Percentiles rank a stretch among this genome's conserved stretches.
Evolutionary conservation across 2,329 filamentous ascomycete genomes (phyloP).

Genomic region (Huntiella savannae): DNA sequence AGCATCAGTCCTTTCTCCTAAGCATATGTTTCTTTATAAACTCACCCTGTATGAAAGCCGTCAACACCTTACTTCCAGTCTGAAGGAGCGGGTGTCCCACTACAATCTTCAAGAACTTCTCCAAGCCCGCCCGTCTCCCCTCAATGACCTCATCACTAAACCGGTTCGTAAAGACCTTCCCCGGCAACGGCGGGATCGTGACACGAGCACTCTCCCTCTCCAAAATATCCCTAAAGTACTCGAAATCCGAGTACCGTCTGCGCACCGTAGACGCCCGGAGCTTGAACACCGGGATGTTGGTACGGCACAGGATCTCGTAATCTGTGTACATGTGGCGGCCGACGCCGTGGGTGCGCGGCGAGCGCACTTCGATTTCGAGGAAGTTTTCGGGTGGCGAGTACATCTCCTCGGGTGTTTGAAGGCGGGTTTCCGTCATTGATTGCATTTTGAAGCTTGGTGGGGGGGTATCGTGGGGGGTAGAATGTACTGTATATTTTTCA

Average conservation of each 20-base stretch:
- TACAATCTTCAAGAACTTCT: conserved; percentile 93
- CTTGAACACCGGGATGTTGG: conserved; percentile 98
- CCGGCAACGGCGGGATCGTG: conserved; percentile 84
- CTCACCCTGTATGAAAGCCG: conserved; percentile 86
- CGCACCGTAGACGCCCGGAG: conserved; percentile 74
- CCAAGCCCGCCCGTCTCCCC: conserved; percentile 72
- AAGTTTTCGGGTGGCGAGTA: conserved; percentile 98
- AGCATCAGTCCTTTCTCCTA: background rate
- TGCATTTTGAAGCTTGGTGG: conserved; percentile 34
- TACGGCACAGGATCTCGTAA: conserved; percentile 94
- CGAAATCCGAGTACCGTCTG: conserved; percentile 91
- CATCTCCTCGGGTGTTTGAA: conserved; percentile 96
- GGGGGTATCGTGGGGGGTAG: background rate
- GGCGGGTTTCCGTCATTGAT: conserved; percentile 53
- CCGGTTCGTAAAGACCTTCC: conserved; percentile 94
- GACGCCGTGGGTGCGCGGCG: conserved; percentile 84
- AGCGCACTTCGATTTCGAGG: conserved; percentile 91
- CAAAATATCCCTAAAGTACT: conserved; percentile 95
- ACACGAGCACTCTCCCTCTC: conserved; percentile 89
- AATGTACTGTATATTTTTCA: background rate
- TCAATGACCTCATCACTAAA: conserved; percentile 98
- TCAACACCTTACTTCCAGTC: conserved; percentile 91
- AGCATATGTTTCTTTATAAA: conserved; percentile 7
- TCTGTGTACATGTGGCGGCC: conserved; percentile 95
- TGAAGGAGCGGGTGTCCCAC: conserved; percentile 91